Evolutionary conservation across 768 basidiomycete species (phyloP).

Genomic region (Phanerodontia chrysosporium): DNA sequence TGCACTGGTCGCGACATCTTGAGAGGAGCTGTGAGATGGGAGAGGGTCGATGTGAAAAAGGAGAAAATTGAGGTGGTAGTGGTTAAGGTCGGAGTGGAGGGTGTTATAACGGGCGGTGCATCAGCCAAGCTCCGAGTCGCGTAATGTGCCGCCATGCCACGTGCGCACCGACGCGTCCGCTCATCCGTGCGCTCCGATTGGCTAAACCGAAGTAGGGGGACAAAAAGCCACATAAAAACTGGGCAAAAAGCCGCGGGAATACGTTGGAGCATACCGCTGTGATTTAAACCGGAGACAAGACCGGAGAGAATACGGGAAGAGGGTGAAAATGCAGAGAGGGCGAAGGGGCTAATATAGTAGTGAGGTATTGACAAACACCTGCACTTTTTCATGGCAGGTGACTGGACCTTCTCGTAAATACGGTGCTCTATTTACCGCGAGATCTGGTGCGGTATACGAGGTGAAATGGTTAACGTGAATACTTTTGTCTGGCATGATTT

Average conservation of each 20-base stretch:
- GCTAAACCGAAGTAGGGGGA: neutral
- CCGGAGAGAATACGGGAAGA: too few relatives aligned
- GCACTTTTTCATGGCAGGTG: too few relatives aligned
- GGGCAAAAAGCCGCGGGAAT: neutral
- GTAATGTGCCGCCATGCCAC: slow-evolving; percentile 2
- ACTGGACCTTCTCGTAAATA: too few relatives aligned
- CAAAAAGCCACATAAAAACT: neutral
- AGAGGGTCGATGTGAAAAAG: neutral
- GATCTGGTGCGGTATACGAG: too few relatives aligned
- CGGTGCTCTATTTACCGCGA: too few relatives aligned
- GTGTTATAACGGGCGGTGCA: neutral
- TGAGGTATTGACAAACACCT: too few relatives aligned
- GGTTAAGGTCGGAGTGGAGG: neutral
- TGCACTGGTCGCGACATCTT: slow-evolving; percentile 30
- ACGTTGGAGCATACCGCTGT: too few relatives aligned
- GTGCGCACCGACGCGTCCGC: neutral
- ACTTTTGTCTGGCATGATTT: too few relatives aligned
- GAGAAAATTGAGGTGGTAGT: neutral
- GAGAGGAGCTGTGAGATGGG: neutral
- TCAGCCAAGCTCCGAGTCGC: slow-evolving; percentile 4
- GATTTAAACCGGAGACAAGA: too few relatives aligned
- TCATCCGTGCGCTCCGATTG: neutral
- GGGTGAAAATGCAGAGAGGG: too few relatives aligned
- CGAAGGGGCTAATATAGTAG: too few relatives aligned
- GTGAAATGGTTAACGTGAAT: too few relatives aligned